Conservation (phyloP, 148 eudicot species). For the Dianthus caryophyllus region DNA sequence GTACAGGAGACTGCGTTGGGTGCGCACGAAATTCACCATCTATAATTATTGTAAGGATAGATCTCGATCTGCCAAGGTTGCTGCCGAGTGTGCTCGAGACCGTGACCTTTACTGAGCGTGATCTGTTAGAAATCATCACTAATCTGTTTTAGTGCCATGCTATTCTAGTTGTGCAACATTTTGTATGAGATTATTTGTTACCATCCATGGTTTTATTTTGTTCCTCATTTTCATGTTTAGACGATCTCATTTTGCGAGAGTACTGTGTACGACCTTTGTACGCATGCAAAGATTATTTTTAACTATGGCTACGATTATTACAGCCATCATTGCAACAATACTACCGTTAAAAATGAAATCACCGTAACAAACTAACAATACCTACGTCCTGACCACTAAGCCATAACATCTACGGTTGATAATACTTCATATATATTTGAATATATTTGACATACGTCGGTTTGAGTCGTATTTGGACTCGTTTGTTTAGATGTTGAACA, state of each 20-base stretch:
- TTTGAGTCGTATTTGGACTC: too few species aligned
- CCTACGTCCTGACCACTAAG: too few species aligned
- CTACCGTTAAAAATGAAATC: too few species aligned
- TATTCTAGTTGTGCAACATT: not conserved
- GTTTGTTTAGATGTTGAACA: too few species aligned
- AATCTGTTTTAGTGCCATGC: not conserved
- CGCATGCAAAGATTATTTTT: too few species aligned
- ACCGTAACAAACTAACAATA: too few species aligned
- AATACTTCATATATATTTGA: too few species aligned
- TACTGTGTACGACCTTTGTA: too few species aligned
- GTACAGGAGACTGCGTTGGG: slow-evolving; percentile 45
- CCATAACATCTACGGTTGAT: too few species aligned
- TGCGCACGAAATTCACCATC: slow-evolving; percentile 41
- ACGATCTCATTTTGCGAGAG: not conserved
- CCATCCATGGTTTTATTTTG: not conserved
- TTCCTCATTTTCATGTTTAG: not conserved
- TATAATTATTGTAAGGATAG: slow-evolving; percentile 54
- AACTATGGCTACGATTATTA: too few species aligned
- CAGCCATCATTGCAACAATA: too few species aligned
- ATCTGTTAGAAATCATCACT: not conserved
- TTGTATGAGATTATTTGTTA: not conserved
- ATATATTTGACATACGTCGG: too few species aligned
- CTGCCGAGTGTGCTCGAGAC: slow-evolving; percentile 46
- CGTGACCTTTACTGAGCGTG: slow-evolving; percentile 28
- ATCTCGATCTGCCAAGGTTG: slow-evolving; percentile 23